Percentiles rank a stretch among this genome's conserved stretches.
phyloP scores from a whole-genome alignment of 129 eudicot species.

The Artemisia argyi region DNA sequence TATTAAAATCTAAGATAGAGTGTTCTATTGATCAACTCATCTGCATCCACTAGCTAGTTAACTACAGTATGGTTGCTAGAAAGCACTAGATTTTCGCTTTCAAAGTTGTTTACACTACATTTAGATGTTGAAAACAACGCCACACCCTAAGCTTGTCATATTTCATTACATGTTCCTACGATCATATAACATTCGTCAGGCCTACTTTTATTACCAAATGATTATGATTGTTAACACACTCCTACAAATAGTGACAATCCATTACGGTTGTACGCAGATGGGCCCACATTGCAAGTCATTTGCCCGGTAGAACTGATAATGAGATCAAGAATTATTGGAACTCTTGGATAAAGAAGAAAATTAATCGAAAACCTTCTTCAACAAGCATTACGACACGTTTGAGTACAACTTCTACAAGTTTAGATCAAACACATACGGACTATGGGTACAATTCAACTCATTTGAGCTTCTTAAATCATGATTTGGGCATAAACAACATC shows the following conservation, averaged over 20 bases:
- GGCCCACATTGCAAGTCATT: conserved; percentile 96
- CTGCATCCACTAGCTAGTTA: neutral
- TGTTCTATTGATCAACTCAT: neutral
- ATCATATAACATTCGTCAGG: conserved; percentile 14
- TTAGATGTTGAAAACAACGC: conserved; percentile 32
- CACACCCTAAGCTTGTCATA: conserved; percentile 21
- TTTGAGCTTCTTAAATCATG: conserved; percentile 45
- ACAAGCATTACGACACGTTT: conserved; percentile 32
- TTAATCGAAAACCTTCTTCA: conserved; percentile 54
- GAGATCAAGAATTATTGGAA: conserved; percentile 95
- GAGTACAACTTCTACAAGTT: conserved; percentile 23
- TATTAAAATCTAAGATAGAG: neutral
- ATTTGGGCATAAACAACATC: conserved; percentile 40
- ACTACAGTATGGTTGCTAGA: conserved; percentile 5
- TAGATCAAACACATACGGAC: conserved; percentile 25
- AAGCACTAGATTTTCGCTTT: conserved; percentile 28
- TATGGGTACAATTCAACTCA: conserved; percentile 42
- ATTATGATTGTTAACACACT: neutral
- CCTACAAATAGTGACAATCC: conserved; percentile 8
- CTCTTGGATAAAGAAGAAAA: conserved; percentile 94
- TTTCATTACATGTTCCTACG: neutral
- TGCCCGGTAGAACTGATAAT: conserved; percentile 88
- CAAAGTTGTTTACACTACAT: conserved; percentile 31
- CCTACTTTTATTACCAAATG: conserved; percentile 5
- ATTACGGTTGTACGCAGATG: conserved; percentile 44